Base-by-base conservation (phyloP, 805 yeast species). In the Candida succiphila region DNA sequence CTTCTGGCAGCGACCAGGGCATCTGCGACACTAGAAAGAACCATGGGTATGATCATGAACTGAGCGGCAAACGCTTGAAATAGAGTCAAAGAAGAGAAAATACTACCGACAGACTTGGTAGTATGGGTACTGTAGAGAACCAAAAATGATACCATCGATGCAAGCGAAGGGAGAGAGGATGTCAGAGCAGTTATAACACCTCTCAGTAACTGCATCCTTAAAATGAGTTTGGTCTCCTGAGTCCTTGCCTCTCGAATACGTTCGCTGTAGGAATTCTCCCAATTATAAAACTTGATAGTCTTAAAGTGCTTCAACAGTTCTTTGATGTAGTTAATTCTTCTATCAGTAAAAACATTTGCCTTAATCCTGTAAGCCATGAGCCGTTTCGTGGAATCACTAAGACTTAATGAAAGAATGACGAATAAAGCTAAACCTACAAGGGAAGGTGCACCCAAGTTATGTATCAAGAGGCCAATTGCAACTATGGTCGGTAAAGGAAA, bases 271-370 rank as follows among this genome's bases (percentile, higher is more conserved):
- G 95, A 83, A 27, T 65, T 65, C 52, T 88, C 96, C 96, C 96
- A 88, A 5, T 92, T 79, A 52, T 87, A 88, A 48, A 72, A 79
- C 60, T 88, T 88, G 54, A 88, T 79, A 56, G 78, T 67, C 52
- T 81, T 84, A 64, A 86, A 72, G 41, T 81, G 77, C 50, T 72
- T 78, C 42, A 88, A 63, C 19, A 86, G 71, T 52, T 88, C 96
- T 43, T 84, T 79, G 54, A 86, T 76, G 28, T 74, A 62, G 30
- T 75, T 67, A 22, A 88, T 89, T 51, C 96, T 75, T 20, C 56
- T 56, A 52, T 88, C 96, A 5, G 96, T 88, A 48, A 59, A 75
- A 1, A 52, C 56, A 30, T 72, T 73, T 3, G 85, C 78, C 15
- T 49, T 49, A n/a, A 54, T 55, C 50, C 96, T 73, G 34, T 66